Base-by-base conservation (phyloP, 1,139 yeast genomes). In the Geotrichum aggregatum region DNA sequence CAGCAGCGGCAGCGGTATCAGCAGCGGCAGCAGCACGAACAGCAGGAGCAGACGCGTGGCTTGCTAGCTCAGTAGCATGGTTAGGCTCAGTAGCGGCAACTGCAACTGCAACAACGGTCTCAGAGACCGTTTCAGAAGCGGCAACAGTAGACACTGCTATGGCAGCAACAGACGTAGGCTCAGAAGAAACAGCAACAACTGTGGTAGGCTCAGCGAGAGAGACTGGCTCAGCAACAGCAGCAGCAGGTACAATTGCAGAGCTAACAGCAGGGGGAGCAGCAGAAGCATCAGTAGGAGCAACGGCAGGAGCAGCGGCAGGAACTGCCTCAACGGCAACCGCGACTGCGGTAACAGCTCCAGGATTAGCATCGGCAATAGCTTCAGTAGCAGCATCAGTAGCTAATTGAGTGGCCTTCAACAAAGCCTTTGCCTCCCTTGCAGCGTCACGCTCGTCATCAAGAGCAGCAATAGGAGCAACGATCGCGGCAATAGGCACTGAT, bases 381-480 rank as follows among this genome's bases (percentile, higher is more conserved):
- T 38, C 41, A 14, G 41, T n/a, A 34, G 18, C 19, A 5, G 38
- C 14, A 4, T 34, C 11, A 34, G 18, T 16, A 34, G 38, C 38
- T 16, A 10, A 4, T 10, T 34, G 21, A 7, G 28, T 24, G 28
- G 28, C 28, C 5, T 18, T n/a, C 3, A 30, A 31, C 41, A 30
- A 24, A 3, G 44, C 44, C 35, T 18, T 44, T 1, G 49, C 47
- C 21, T 40, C 50, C 16, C 41, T 39, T 42, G 31, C 47, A 33
- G 44, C 47, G 2, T 35, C 54, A 11, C 54, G 39, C 35, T 46
- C 54, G 16, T 50, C 54, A 24, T 50, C 54, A 13, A 50, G 45
- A 28, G 54, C 54, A 24, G 54, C 54, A 46, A 50, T 42, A 16
- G 54, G 54, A n/a, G 54, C 54, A 19, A 50, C 50, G 35, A 50